Evolutionary conservation across 345 rosid genomes (phyloP), one percentile per base, ranked within the genome.

Genomic region (Citrus medica): DNA sequence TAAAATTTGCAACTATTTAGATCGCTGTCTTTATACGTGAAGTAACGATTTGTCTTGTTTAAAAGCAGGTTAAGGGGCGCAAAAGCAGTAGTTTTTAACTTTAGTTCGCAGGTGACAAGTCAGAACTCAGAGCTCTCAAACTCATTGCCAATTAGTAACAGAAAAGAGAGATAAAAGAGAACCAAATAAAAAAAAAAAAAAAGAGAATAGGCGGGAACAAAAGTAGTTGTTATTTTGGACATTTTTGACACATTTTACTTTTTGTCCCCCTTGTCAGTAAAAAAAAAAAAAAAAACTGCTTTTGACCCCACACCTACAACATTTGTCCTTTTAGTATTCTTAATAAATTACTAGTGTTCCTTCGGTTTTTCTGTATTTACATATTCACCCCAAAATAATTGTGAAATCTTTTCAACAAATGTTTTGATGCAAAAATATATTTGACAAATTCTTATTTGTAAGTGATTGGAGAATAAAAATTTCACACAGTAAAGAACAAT

Each of bases 211-310:
- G 83, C 71, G 78, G 80, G 81, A 86, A 75, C 82, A 82, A 86
- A 85, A 79, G 83, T 61, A 53, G 76, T 63, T 73, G 81, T 80
- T 67, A 42, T 79, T 68, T 79, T 67, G 79, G 85, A 85, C 83
- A 78, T 72, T 66, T 71, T 76, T 61, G 72, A 69, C 80, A 27
- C 48, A 58, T 78, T 79, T 82, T 33, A 51, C 87, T 42, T 59
- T 79, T 62, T 81, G 81, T 86, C 82, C 64, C 78, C 51, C 73
- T 46, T 22, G 12, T 27, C 14, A 5, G 40, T 74, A 9, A 74
- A 42, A 16, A 46, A 9, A 74, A 42, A 16, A 46, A 9, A 40
- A 12, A 40, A 40, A 40, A 40, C 9, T 28, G 58, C 40, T 77
- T 27, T 38, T 58, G 37, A 60, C 27, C 74, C 64, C 48, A 64